Percentiles rank a stretch among this genome's conserved stretches.
Evolutionary conservation across 768 basidiomycete genomes (phyloP).

Genomic region (Termitomyces sp.): DNA sequence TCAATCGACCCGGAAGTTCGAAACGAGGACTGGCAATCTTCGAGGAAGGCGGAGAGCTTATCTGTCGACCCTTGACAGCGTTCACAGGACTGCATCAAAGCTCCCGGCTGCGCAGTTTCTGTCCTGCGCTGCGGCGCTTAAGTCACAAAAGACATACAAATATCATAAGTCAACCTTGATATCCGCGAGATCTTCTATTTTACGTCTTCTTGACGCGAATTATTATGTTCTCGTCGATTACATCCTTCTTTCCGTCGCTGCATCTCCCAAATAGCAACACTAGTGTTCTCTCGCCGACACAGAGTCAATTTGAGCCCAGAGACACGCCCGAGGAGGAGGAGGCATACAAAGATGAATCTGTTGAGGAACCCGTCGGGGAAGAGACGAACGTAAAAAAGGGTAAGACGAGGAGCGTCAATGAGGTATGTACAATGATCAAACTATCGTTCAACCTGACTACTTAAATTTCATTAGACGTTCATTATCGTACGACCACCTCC

Average conservation of each 20-base stretch:
- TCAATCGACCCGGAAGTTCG: background rate
- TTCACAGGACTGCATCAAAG: background rate
- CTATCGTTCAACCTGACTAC: conserved; percentile 3
- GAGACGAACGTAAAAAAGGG: conserved; percentile 30
- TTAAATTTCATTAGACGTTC: conserved; percentile 5
- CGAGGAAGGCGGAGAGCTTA: background rate
- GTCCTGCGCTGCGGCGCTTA: background rate
- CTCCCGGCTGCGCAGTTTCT: background rate
- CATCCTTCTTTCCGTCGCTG: conserved; percentile 18
- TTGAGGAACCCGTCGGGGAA: conserved; percentile 20
- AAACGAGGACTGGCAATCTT: background rate
- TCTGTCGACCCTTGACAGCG: background rate
- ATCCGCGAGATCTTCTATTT: background rate
- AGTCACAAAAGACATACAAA: conserved; percentile 7
- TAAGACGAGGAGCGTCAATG: conserved; percentile 42
- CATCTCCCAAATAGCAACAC: conserved; percentile 8
- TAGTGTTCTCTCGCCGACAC: conserved; percentile 1
- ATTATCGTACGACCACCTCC: conserved; percentile 10
- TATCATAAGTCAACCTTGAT: conserved; percentile 1
- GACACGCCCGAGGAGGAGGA: conserved; percentile 16
- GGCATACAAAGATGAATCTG: conserved; percentile 14
- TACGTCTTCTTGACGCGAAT: background rate
- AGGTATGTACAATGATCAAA: conserved; percentile 29
- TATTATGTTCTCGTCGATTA: conserved; percentile 17
- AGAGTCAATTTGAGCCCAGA: conserved; percentile 6